Conservation (phyloP, 2,329 filamentous ascomycete genomes). For the Paecilomyces niveus region DNA sequence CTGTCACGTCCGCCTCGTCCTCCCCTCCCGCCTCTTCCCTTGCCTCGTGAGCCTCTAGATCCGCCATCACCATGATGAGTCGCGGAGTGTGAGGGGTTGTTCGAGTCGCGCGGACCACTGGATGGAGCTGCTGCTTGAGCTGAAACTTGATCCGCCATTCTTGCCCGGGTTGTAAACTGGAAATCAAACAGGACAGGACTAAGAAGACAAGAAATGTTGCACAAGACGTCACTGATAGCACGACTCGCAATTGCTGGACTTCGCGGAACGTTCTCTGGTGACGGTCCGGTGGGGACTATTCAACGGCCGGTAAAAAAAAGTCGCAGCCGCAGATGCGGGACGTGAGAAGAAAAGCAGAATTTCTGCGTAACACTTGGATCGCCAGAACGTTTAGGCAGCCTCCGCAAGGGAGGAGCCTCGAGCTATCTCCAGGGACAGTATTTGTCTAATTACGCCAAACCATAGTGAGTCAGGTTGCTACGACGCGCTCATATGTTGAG, state of each 20-base stretch:
- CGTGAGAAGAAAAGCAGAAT: not conserved
- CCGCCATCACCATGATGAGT: conserved; percentile 36
- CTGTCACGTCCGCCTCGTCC: conserved; percentile 26
- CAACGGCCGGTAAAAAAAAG: conserved; percentile 14
- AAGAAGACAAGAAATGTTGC: not conserved
- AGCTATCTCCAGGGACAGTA: not conserved
- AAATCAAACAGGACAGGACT: not conserved
- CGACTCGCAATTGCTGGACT: not conserved
- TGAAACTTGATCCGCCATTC: conserved; percentile 8
- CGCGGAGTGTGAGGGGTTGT: conserved; percentile 12
- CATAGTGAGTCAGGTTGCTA: not conserved
- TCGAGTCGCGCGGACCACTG: conserved; percentile 25
- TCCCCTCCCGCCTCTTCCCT: conserved; percentile 24
- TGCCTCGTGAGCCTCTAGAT: conserved; percentile 24
- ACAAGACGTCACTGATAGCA: not conserved
- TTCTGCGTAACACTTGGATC: not conserved
- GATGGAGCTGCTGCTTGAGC: conserved; percentile 2
- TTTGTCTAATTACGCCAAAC: not conserved
- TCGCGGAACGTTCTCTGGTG: not conserved
- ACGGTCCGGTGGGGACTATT: not conserved
- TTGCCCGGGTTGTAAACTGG: conserved; percentile 4
- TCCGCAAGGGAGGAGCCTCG: not conserved
- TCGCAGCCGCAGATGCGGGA: conserved; percentile 1
- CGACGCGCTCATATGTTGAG: not conserved
- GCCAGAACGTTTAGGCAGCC: not conserved